Percentiles rank a stretch among this genome's conserved stretches.
Evolutionary conservation across 257 asterid species (phyloP).

Genomic region (Salvia splendens): DNA sequence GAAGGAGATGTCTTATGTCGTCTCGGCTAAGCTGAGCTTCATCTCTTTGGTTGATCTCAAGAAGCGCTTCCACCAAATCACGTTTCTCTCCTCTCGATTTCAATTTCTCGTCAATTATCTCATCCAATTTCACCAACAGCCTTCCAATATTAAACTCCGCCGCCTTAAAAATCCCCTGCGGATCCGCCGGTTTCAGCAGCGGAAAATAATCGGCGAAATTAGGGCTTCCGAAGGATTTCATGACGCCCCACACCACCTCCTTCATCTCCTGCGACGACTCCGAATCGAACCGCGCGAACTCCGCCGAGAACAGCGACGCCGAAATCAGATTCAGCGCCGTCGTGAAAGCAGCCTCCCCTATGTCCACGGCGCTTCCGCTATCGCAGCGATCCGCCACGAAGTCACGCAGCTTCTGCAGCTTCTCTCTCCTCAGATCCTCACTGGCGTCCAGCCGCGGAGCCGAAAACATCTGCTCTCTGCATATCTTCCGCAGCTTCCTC

Average conservation of each 20-base stretch:
- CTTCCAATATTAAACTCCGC: conserved; percentile 33
- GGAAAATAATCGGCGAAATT: conserved; percentile 60
- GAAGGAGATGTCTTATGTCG: conserved; percentile 34
- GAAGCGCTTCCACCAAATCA: conserved; percentile 44
- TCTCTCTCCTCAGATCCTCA: conserved; percentile 39
- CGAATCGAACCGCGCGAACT: conserved; percentile 44
- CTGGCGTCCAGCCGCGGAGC: conserved; percentile 36
- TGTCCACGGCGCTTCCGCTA: conserved; percentile 42
- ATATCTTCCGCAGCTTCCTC: conserved; percentile 43
- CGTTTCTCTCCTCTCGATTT: conserved; percentile 23
- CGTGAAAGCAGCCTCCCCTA: conserved; percentile 44
- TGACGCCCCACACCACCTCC: conserved; percentile 46
- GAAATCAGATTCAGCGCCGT: conserved; percentile 54
- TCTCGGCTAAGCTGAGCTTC: conserved; percentile 28
- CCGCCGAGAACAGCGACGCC: conserved; percentile 56
- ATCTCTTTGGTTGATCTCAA: conserved; percentile 33
- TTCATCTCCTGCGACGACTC: conserved; percentile 54
- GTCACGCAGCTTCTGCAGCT: conserved; percentile 38
- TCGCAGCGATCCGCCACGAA: conserved; percentile 35
- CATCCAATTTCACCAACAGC: conserved; percentile 40
- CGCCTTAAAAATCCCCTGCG: conserved; percentile 44
- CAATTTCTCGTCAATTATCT: conserved; percentile 43
- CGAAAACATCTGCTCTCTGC: conserved; percentile 47
- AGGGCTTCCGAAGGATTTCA: conserved; percentile 40
- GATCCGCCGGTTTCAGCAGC: conserved; percentile 42